Conservation (phyloP, 1,284 basidiomycete genomes). For the Malassezia furfur region DNA sequence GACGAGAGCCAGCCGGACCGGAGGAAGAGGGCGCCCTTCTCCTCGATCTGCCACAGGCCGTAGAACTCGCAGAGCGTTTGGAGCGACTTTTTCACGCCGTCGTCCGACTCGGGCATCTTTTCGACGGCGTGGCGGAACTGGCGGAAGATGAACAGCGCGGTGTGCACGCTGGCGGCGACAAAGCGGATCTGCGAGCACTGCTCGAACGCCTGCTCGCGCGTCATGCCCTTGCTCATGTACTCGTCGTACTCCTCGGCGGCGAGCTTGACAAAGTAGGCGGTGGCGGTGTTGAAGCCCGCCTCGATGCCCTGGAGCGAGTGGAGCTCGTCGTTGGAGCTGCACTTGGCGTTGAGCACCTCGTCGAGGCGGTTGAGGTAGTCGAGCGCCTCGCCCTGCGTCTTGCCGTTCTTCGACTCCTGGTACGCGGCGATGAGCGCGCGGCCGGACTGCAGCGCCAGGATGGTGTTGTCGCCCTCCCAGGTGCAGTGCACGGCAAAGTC, state of each 20-base stretch:
- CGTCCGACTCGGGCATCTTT: slow-evolving; percentile 26
- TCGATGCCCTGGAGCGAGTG: slow-evolving; percentile 52
- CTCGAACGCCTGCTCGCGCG: slow-evolving; percentile 54
- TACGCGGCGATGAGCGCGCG: slow-evolving; percentile 53
- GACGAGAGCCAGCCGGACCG: slow-evolving; percentile 50
- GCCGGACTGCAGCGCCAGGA: slow-evolving; percentile 54
- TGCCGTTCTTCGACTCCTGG: slow-evolving; percentile 52
- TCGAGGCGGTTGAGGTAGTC: slow-evolving; percentile 52
- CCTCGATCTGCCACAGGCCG: slow-evolving; percentile 55
- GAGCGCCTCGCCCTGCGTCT: slow-evolving; percentile 49
- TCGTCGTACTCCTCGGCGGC: slow-evolving; percentile 52
- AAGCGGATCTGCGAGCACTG: slow-evolving; percentile 54
- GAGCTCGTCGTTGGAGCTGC: slow-evolving; percentile 47
- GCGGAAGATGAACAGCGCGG: slow-evolving; percentile 47
- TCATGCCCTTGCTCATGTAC: slow-evolving; percentile 50
- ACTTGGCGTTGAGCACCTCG: slow-evolving; percentile 50
- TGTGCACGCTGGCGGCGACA: slow-evolving; percentile 53
- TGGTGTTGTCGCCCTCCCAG: slow-evolving; percentile 56
- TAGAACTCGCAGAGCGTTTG: slow-evolving; percentile 37
- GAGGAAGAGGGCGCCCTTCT: slow-evolving; percentile 55
- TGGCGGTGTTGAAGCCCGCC: slow-evolving; percentile 52
- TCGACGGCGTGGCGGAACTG: slow-evolving; percentile 46
- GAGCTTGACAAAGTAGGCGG: slow-evolving; percentile 55
- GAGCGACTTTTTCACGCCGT: slow-evolving; percentile 39
- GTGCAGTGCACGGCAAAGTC: slow-evolving; percentile 52